These are phyloP conservation scores for Nakazawaea pomicola DNA, from an alignment of 805 yeast genomes.

Conservation along the genomic window DNA sequence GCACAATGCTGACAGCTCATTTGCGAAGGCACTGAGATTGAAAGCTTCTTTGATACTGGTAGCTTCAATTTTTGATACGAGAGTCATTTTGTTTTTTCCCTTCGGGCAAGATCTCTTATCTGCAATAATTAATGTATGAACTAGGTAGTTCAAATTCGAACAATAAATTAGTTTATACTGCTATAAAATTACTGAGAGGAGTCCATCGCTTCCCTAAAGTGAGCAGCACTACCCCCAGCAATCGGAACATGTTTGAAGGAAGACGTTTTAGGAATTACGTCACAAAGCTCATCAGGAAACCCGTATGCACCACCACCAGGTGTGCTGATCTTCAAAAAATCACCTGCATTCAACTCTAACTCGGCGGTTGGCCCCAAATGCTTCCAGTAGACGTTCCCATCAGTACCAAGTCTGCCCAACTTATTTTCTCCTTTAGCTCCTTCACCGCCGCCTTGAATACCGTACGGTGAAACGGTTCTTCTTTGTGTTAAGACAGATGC, in stretches of 20 bases:
- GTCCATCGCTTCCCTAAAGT: constrained; percentile 8
- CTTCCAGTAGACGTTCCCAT: constrained; percentile 14
- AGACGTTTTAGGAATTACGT: too few species aligned
- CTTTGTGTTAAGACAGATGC: constrained; percentile 45
- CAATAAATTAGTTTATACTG: background rate
- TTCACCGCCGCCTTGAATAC: constrained; percentile 47
- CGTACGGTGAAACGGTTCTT: constrained; percentile 50
- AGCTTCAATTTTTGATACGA: too few species aligned
- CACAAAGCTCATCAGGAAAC: too few species aligned
- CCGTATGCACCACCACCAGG: constrained; percentile 80
- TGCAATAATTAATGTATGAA: too few species aligned
- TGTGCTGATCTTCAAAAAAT: constrained; percentile 52
- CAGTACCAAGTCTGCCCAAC: constrained; percentile 23
- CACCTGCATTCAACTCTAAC: constrained; percentile 33
- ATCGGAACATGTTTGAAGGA: constrained; percentile 14
- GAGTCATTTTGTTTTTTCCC: background rate
- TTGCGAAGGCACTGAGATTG: background rate
- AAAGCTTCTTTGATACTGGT: background rate
- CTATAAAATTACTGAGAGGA: constrained; percentile 7
- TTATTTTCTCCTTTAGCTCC: constrained; percentile 44
- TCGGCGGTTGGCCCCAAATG: constrained; percentile 13
- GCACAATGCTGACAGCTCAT: constrained; percentile 4
- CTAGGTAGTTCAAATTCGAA: background rate
- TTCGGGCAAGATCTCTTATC: background rate
- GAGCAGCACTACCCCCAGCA: constrained; percentile 19